Conservation (phyloP, 1,284 basidiomycete species). For the Cutaneotrichosporon sp. region DNA sequence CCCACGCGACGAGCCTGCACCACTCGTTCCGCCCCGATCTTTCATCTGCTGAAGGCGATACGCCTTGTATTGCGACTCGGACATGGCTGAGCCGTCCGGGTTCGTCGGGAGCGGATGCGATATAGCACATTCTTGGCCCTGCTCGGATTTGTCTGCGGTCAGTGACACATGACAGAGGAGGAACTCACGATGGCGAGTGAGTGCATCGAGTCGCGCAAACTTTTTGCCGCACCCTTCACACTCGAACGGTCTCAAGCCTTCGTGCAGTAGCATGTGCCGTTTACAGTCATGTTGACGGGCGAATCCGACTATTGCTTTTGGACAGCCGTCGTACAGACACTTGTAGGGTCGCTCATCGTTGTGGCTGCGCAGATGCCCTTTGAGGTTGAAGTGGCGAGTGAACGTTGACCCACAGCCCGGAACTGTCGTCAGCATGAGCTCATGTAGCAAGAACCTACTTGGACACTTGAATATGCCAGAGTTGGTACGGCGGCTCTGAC, state of each 20-base stretch:
- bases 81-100: conserved; percentile 46
- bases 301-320: conserved; percentile 66
- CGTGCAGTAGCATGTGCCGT: conserved; percentile 82
- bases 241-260: conserved; percentile 75
- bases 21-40: conserved; percentile 12
- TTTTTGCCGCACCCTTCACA: conserved; percentile 91
- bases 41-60: conserved; percentile 24
- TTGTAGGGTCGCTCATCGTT: conserved; percentile 91
- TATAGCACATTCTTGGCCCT: conserved; percentile 48
- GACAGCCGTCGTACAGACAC: conserved; percentile 87
- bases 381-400: conserved; percentile 59
- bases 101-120: conserved; percentile 46
- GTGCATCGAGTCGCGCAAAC: conserved; percentile 85
- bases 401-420: conserved; percentile 94
- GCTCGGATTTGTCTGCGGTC: conserved; percentile 46
- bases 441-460: conserved; percentile 23
- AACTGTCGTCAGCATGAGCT: conserved; percentile 49
- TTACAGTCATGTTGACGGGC: conserved; percentile 96
- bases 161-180: neutral
- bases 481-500: conserved; percentile 78
- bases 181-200: conserved; percentile 69
- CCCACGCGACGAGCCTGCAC: neutral
- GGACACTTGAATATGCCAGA: conserved; percentile 89
- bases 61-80: conserved; percentile 46
- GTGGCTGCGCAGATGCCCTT: conserved; percentile 91